phyloP scores from a whole-genome alignment of 352 stramenopile species.

The Globisporangium irregulare region DNA sequence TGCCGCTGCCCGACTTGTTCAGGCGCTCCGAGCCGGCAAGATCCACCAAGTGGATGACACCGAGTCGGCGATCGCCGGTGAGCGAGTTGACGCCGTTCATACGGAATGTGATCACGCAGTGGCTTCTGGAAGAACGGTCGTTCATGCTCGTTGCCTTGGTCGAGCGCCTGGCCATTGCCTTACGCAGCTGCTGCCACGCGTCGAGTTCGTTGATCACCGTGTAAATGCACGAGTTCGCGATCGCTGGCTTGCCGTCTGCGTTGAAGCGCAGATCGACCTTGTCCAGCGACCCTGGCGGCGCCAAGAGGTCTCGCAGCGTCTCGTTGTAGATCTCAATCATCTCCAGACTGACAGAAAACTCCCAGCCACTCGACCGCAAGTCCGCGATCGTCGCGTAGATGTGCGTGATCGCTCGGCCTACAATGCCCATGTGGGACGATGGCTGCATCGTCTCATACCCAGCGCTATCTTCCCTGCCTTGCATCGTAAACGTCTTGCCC shows the following conservation, averaged over 20 bases:
- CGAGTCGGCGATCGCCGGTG: slow-evolving; percentile 51
- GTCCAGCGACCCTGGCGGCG: slow-evolving; percentile 45
- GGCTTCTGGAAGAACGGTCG: slow-evolving; percentile 76
- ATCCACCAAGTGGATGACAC: slow-evolving; percentile 79
- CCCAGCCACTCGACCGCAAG: slow-evolving; percentile 63
- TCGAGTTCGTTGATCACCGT: slow-evolving; percentile 51
- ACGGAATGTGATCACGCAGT: slow-evolving; percentile 83
- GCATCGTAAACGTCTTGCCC: slow-evolving; percentile 89
- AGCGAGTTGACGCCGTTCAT: slow-evolving; percentile 60
- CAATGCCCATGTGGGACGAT: slow-evolving; percentile 71
- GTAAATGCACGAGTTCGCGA: slow-evolving; percentile 66
- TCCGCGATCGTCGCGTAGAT: slow-evolving; percentile 73
- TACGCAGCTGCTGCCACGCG: slow-evolving; percentile 64
- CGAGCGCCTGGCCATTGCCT: slow-evolving; percentile 54
- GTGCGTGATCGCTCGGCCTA: slow-evolving; percentile 72
- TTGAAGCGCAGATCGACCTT: slow-evolving; percentile 76
- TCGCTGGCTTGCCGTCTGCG: slow-evolving; percentile 53
- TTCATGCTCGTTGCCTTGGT: slow-evolving; percentile 88
- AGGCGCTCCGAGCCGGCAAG: slow-evolving; percentile 82
- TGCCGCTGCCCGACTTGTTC: slow-evolving; percentile 75
- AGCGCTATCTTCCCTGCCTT: slow-evolving; percentile 47
- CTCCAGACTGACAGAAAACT: slow-evolving; percentile 68
- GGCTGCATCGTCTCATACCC: slow-evolving; percentile 33
- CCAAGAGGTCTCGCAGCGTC: slow-evolving; percentile 92
- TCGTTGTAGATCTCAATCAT: slow-evolving; percentile 99